A percentile compares a stretch with the other conserved stretches of the same genome.
These are phyloP conservation scores for Blastobotrys ciferrii DNA, from an alignment of 1,139 yeast species.

Conservation along the genomic window DNA sequence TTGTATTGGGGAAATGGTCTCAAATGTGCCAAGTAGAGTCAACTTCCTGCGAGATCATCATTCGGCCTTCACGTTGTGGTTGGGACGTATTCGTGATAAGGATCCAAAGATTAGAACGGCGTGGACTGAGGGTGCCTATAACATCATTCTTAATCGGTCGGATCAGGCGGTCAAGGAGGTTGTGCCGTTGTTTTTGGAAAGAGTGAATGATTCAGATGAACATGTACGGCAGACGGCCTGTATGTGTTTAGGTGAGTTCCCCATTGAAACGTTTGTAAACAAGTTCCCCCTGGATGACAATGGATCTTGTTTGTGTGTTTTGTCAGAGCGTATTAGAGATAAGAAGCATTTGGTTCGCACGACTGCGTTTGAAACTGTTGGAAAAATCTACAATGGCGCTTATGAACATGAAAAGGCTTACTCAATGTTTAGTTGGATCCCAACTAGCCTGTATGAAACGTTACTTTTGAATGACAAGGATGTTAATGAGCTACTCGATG, in stretches of 20 bases:
- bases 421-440: slow-evolving; percentile 50
- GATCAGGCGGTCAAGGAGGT: slow-evolving; percentile 53
- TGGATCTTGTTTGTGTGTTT: slow-evolving; percentile 29
- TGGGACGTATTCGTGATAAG: slow-evolving; percentile 69
- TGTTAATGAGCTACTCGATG: slow-evolving; percentile 69
- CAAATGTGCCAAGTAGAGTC: slow-evolving; percentile 47
- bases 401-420: slow-evolving; percentile 22
- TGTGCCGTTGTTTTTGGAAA: slow-evolving; percentile 59
- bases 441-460: slow-evolving; percentile 63
- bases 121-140: slow-evolving; percentile 64
- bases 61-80: slow-evolving; percentile 69
- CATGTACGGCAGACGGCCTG: slow-evolving; percentile 67
- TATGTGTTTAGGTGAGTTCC: slow-evolving; percentile 39
- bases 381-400: slow-evolving; percentile 49
- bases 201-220: slow-evolving; percentile 75
- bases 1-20: slow-evolving; percentile 67
- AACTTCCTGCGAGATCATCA: slow-evolving; percentile 61
- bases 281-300: slow-evolving; percentile 31
- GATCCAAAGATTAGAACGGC: slow-evolving; percentile 60
- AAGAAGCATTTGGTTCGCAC: slow-evolving; percentile 64
- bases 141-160: slow-evolving; percentile 44
- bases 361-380: slow-evolving; percentile 55
- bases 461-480: slow-evolving; percentile 71
- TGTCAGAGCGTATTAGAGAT: slow-evolving; percentile 48
- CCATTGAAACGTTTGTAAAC: slow-evolving; percentile 41